These are phyloP conservation scores for Penicillium antarcticum DNA, from an alignment of 495 filamentous ascomycete species.

Conservation along the genomic window DNA sequence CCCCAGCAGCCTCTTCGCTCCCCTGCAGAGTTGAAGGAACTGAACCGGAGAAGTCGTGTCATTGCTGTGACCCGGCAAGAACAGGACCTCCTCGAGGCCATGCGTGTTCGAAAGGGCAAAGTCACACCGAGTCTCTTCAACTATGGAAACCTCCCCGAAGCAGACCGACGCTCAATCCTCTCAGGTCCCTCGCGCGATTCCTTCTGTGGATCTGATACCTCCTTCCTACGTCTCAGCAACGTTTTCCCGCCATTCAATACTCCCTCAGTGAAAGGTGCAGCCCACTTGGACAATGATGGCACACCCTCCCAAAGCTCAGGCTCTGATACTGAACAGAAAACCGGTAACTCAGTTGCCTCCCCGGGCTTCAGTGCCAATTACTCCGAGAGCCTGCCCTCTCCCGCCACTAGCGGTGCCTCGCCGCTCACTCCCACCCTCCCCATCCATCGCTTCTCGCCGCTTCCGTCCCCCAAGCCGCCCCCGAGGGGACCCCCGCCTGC, in stretches of 20 bases:
- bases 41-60: constrained; percentile 55
- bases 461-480: constrained; percentile 38
- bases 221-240: constrained; percentile 44
- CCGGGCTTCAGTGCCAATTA: constrained; percentile 33
- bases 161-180: constrained; percentile 29
- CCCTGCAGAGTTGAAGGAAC: constrained; percentile 26
- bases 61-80: constrained; percentile 89
- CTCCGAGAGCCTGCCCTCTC: constrained; percentile 39
- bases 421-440: constrained; percentile 44
- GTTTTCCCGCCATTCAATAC: constrained; percentile 22
- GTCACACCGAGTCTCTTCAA: constrained; percentile 69
- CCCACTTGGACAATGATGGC: constrained; percentile 26
- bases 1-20: constrained; percentile 17
- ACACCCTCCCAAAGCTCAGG: constrained; percentile 26
- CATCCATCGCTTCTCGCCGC: constrained; percentile 42
- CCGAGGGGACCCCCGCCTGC: constrained; percentile 38
- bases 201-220: constrained; percentile 38
- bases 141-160: constrained; percentile 1
- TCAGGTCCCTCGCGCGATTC: constrained; percentile 37
- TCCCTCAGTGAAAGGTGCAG: constrained; percentile 28
- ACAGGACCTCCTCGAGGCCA: constrained; percentile 74
- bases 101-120: constrained; percentile 72
- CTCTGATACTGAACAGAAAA: constrained; percentile 40
- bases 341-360: constrained; percentile 29
- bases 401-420: constrained; percentile 38